phyloP scores from a whole-genome alignment of 441 rosid genomes.

The Croton laevigatus region DNA sequence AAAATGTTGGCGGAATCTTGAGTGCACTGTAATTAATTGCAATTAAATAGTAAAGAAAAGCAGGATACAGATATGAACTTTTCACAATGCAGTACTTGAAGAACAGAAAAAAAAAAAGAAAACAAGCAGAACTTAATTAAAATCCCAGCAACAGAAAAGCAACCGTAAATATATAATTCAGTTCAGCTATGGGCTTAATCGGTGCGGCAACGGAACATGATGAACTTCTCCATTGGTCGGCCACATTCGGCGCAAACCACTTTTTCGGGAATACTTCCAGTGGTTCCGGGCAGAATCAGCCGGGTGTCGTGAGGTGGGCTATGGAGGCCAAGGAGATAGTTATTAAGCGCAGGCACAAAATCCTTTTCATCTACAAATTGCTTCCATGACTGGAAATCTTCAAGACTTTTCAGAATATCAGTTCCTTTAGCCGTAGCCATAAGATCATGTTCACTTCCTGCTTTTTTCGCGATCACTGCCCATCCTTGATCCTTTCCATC shows the following conservation, averaged over 20 bases:
- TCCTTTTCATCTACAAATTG: slow-evolving; percentile 33
- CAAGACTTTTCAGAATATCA: slow-evolving; percentile 35
- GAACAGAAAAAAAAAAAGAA: not conserved
- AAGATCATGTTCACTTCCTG: slow-evolving; percentile 18
- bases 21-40: no score
- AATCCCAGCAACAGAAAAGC: not conserved
- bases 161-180: not conserved
- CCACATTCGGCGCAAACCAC: slow-evolving; percentile 65
- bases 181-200: slow-evolving; percentile 25
- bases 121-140: not conserved
- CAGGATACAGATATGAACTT: not conserved
- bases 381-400: slow-evolving; percentile 43
- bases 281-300: slow-evolving; percentile 49
- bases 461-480: slow-evolving; percentile 54
- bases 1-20: no score
- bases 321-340: slow-evolving; percentile 42
- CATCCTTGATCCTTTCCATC: slow-evolving; percentile 69
- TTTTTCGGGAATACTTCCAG: slow-evolving; percentile 50
- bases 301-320: slow-evolving; percentile 62
- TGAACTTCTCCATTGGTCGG: slow-evolving; percentile 60
- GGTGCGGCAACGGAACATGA: slow-evolving; percentile 66
- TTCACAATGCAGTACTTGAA: no score
- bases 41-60: not conserved
- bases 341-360: slow-evolving; percentile 43
- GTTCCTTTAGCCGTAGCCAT: slow-evolving; percentile 52